Evolutionary conservation across 345 rosid species (phyloP).

Genomic region (Lepidium africanum): DNA sequence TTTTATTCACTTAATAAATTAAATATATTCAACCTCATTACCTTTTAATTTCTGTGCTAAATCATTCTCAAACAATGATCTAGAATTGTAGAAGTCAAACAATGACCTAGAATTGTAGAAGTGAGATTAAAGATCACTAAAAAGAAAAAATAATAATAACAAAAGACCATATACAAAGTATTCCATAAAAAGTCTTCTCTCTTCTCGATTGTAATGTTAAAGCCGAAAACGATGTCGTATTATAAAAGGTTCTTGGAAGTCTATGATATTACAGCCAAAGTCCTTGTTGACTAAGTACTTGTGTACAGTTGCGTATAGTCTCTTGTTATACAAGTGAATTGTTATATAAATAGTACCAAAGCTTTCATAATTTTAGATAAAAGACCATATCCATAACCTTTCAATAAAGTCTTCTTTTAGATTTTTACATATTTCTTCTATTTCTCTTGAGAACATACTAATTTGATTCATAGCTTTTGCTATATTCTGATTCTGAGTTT

Average conservation of each 20-base stretch:
- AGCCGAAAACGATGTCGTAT: background rate
- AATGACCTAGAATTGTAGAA: too few species aligned
- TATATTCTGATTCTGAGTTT: conserved; percentile 9
- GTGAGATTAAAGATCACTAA: too few species aligned
- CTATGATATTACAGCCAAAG: background rate
- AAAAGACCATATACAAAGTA: too few species aligned
- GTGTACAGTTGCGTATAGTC: background rate
- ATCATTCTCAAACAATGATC: too few species aligned
- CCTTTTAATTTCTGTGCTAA: too few species aligned
- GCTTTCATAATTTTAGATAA: background rate
- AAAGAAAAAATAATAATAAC: too few species aligned
- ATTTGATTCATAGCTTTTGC: too few species aligned
- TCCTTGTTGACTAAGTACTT: conserved; percentile 3
- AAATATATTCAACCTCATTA: too few species aligned
- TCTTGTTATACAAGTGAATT: conserved; percentile 2
- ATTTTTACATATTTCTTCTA: background rate
- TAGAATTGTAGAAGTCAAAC: too few species aligned
- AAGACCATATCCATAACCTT: background rate
- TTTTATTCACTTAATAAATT: too few species aligned
- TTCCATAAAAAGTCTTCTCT: too few species aligned
- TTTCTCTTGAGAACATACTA: background rate
- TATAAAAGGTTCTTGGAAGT: background rate
- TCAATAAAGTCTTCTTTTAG: background rate
- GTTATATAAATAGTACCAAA: background rate
- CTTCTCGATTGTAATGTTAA: background rate